phyloP scores from a whole-genome alignment of 495 filamentous ascomycete species.

The Massariosphaeria phaeospora region DNA sequence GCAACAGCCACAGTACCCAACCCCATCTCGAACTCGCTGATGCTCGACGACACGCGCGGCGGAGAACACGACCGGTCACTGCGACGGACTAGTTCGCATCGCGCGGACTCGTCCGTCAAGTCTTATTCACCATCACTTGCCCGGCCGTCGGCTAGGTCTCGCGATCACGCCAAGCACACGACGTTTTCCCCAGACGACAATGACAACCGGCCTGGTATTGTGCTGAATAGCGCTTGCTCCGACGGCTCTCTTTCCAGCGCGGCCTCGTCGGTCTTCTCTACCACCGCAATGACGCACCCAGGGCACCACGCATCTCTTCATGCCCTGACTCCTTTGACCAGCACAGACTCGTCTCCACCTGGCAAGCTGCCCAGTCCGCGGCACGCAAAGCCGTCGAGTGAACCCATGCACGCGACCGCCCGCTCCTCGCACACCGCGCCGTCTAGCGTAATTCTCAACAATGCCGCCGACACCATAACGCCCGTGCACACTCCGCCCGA shows the following conservation, averaged over 20 bases:
- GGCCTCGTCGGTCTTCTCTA: constrained; percentile 58
- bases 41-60: constrained; percentile 47
- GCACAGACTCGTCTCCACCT: constrained; percentile 68
- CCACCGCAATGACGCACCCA: constrained; percentile 46
- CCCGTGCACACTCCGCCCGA: constrained; percentile 50
- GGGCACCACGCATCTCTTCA: constrained; percentile 48
- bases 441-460: constrained; percentile 20
- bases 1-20: constrained; percentile 17
- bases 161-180: constrained; percentile 26
- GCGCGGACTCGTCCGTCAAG: constrained; percentile 25
- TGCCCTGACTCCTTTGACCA: constrained; percentile 71
- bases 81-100: constrained; percentile 27
- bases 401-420: constrained; percentile 29
- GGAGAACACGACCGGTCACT: constrained; percentile 36
- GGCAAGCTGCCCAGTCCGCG: constrained; percentile 53
- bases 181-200: constrained; percentile 41
- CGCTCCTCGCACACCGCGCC: constrained; percentile 20
- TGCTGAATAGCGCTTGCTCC: constrained; percentile 60
- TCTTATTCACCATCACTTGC: constrained; percentile 16
- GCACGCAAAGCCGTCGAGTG: constrained; percentile 40
- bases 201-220: constrained; percentile 56
- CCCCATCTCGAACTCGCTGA: constrained; percentile 71
- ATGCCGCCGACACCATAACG: constrained; percentile 42
- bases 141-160: background rate
- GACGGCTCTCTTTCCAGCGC: constrained; percentile 62